Conservation (phyloP, 805 yeast species). For the Wickerhamomyces ciferrii region DNA sequence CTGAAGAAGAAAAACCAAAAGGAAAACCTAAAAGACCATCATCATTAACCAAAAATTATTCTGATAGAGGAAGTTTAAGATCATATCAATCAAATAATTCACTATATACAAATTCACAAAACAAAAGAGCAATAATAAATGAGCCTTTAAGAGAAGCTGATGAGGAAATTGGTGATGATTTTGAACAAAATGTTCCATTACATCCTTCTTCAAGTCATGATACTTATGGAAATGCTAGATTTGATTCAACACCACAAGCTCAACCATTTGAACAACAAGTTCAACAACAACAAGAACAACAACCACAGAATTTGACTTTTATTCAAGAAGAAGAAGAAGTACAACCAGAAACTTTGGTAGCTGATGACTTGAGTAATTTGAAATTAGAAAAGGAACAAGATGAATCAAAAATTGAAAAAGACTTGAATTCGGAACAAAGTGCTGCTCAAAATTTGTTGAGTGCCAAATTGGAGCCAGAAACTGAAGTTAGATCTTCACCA, state of each 20-base stretch:
- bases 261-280: background rate
- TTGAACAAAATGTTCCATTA: slow-evolving; percentile 4
- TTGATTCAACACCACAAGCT: background rate
- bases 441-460: background rate
- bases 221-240: background rate
- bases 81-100: slow-evolving; percentile 7
- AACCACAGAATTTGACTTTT: slow-evolving; percentile 6
- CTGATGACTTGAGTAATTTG: slow-evolving; percentile 5
- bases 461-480: background rate
- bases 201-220: slow-evolving; percentile 1
- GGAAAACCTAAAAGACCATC: slow-evolving; percentile 5
- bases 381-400: slow-evolving; percentile 6
- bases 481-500: background rate
- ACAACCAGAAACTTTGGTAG: background rate
- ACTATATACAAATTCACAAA: slow-evolving; percentile 2
- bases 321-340: slow-evolving; percentile 12
- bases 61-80: slow-evolving; percentile 8
- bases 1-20: slow-evolving; percentile 20
- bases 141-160: slow-evolving; percentile 17
- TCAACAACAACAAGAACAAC: background rate
- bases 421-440: background rate
- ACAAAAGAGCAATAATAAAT: slow-evolving; percentile 10
- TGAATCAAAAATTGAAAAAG: slow-evolving; percentile 10
- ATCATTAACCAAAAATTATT: slow-evolving; percentile 1
- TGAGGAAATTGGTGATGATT: slow-evolving; percentile 6